Base-by-base conservation (phyloP, 2,329 filamentous ascomycete genomes). In the Helotiales sp. region DNA sequence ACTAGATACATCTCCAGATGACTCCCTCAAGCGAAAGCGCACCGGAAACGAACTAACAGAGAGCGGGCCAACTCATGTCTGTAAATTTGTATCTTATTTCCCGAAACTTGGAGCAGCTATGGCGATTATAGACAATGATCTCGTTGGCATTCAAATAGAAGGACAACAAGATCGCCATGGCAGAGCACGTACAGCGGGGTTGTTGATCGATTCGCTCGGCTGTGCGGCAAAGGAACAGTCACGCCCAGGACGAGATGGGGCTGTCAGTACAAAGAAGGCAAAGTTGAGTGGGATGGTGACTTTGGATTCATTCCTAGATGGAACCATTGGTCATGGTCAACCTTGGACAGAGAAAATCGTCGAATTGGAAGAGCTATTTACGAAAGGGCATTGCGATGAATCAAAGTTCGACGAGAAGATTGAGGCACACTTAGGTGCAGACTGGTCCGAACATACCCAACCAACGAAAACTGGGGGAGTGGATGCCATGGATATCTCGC, bases 201-300 rank as follows among this genome's bases (percentile, higher is more conserved):
- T 92, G 7, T 80, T 94, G 28, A 90, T 92, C 37, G 91, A 94
- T 75, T 91, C 91, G 0, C 87, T 94, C 63, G 90, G 91, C 1
- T 89, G 89, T 67, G 91, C 90, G 2, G 80, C 86, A 5, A 74
- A 63, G n/a, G 66, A 82, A 1, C 78, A 70, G 71, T 80, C 45
- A 70, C 77, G 73, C 26, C 59, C 71, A 15, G 58, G n/a, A 6
- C 30, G 60, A 43, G 63, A 54, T 24, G 59, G 45, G 32, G 11
- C 24, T 40, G 22, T 26, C 6, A 32, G n/a, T 2, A 40, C 26
- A 7, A 66, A 64, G 24, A 64, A 62, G 26, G n/a, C 57, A 45
- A 62, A 55, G 8, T n/a, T 61, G n/a, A 30, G 32, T 54, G 54
- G 37, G 1, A 45, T 63, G 13, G 47, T 50, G 13, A 76, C 74